Percentiles rank a stretch among this genome's conserved stretches.
These are phyloP conservation scores for Penicillium cosmopolitanum DNA, from an alignment of 495 filamentous ascomycete species.

Conservation along the genomic window DNA sequence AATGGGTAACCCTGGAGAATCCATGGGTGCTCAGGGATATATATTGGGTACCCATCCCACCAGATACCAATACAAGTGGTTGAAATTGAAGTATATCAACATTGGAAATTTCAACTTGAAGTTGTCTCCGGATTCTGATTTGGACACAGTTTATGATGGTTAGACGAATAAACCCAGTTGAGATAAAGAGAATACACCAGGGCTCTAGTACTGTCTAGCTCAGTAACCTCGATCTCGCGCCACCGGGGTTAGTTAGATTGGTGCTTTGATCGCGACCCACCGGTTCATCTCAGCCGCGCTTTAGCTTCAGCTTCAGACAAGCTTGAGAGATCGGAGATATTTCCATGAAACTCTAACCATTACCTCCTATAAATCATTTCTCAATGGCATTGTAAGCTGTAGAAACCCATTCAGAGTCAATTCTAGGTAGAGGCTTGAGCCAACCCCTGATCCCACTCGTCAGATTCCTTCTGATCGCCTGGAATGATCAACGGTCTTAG, in stretches of 20 bases:
- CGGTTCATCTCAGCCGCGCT: constrained; percentile 14
- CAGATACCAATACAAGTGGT: too few species aligned
- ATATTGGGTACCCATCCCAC: too few species aligned
- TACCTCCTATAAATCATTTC: neutral
- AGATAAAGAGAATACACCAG: too few species aligned
- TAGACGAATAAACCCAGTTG: too few species aligned
- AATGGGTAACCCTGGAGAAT: too few species aligned
- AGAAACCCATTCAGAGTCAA: neutral
- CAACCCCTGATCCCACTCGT: neutral
- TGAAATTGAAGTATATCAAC: too few species aligned
- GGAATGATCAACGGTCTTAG: constrained; percentile 29
- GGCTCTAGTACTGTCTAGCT: too few species aligned
- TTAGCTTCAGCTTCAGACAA: neutral
- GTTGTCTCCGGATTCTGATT: too few species aligned
- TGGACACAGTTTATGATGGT: too few species aligned
- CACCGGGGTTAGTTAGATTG: neutral
- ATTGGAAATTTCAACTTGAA: too few species aligned
- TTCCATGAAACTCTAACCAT: neutral
- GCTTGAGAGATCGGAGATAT: constrained; percentile 1
- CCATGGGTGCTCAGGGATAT: too few species aligned
- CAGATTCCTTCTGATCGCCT: constrained; percentile 22
- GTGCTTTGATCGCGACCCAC: constrained; percentile 19
- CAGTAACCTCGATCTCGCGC: neutral
- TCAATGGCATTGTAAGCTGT: too few species aligned
- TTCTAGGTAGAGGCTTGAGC: neutral